These are phyloP conservation scores for Colletotrichum zoysiae DNA, from an alignment of 2,329 filamentous ascomycete species.

Conservation along the genomic window DNA sequence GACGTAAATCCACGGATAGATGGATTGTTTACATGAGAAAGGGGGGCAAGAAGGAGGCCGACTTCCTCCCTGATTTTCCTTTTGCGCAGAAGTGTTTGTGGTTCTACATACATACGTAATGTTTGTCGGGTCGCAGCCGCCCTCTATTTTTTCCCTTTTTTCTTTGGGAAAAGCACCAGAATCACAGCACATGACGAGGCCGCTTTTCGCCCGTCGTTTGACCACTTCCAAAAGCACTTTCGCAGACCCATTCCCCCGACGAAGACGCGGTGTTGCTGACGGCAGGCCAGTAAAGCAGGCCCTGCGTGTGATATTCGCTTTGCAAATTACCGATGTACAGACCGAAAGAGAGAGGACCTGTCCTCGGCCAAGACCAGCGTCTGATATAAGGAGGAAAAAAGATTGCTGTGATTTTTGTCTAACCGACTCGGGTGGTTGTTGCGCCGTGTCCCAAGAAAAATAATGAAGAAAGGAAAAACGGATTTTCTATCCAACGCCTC, in stretches of 20 bases:
- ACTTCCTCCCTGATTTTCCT: not conserved
- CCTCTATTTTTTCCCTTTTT: not conserved
- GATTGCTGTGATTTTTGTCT: not conserved
- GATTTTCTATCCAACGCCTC: slow-evolving; percentile 39
- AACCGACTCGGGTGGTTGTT: not conserved
- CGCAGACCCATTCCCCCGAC: too few species aligned
- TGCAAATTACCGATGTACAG: slow-evolving; percentile 5
- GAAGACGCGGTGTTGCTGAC: not conserved
- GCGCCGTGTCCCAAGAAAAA: slow-evolving; percentile 21
- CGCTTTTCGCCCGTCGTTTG: not conserved
- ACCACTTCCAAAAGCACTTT: not conserved
- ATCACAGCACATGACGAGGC: not conserved
- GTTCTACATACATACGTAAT: not conserved
- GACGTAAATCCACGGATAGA: not conserved
- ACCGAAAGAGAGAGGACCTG: not conserved
- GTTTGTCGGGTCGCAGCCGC: not conserved
- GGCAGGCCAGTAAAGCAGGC: not conserved
- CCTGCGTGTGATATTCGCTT: not conserved
- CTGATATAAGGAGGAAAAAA: not conserved
- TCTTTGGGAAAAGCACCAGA: not conserved
- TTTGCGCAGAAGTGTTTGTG: not conserved
- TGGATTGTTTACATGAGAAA: not conserved
- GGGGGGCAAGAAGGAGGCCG: not conserved
- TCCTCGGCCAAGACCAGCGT: not conserved
- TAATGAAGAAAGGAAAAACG: not conserved